Percentiles rank a stretch among this genome's conserved stretches.
These are phyloP conservation scores for Heritiera fomes DNA, from an alignment of 345 rosid genomes.

Conservation along the genomic window DNA sequence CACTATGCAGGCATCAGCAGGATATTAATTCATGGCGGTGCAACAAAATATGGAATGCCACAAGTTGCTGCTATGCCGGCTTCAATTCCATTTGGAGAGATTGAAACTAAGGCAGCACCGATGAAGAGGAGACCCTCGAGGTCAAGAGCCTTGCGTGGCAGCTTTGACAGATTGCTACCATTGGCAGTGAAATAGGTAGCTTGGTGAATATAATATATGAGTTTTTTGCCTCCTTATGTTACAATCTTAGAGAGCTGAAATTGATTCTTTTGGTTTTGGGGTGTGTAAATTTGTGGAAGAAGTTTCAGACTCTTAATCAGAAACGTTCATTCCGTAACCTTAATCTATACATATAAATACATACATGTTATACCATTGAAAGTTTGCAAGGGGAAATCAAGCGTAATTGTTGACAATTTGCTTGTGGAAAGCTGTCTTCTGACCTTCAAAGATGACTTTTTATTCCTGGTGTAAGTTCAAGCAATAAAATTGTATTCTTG, in stretches of 20 bases:
- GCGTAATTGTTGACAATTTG: background rate
- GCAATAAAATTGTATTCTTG: too few species aligned
- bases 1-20: constrained; percentile 57
- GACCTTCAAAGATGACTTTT: background rate
- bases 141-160: constrained; percentile 32
- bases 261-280: background rate
- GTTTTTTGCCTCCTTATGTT: background rate
- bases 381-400: background rate
- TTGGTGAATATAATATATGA: background rate
- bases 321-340: background rate
- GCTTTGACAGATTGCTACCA: constrained; percentile 43
- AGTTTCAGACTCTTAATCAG: background rate
- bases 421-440: background rate
- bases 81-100: constrained; percentile 17
- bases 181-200: constrained; percentile 40
- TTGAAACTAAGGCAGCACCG: constrained; percentile 14
- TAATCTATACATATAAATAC: background rate
- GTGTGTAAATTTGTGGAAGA: background rate
- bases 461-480: too few species aligned
- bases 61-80: background rate
- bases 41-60: constrained; percentile 28
- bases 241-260: constrained; percentile 8
- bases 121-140: constrained; percentile 34
- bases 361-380: background rate
- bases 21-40: constrained; percentile 49